Evolutionary conservation across 257 asterid genomes (phyloP).

Genomic region (Cordia subcordata): DNA sequence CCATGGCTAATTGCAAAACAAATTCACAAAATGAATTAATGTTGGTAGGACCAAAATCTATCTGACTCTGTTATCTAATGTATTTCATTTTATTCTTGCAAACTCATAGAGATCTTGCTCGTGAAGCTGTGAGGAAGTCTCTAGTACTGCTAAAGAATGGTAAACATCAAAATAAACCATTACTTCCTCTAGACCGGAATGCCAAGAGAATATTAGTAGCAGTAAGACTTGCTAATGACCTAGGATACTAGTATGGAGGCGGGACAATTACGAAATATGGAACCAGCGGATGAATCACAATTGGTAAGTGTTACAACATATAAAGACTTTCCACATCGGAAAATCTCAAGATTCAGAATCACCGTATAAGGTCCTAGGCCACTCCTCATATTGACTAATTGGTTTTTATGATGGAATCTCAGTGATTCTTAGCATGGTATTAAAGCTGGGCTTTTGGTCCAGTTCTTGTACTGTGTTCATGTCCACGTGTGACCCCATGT

Average conservation of each 20-base stretch:
- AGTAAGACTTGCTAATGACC: conserved; percentile 59
- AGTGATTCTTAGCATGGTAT: no score
- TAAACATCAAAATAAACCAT: conserved; percentile 43
- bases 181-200: conserved; percentile 55
- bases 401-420: no score
- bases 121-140: conserved; percentile 42
- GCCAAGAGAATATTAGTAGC: conserved; percentile 56
- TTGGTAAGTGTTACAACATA: conserved; percentile 40
- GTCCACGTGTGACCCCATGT: no score
- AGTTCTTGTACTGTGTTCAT: no score
- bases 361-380: no score
- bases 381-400: no score
- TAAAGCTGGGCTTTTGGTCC: no score
- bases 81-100: conserved; percentile 8
- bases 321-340: no score
- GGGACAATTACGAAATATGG: conserved; percentile 82
- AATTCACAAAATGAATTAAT: no score
- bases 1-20: no score
- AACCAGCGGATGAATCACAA: conserved; percentile 56
- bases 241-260: conserved; percentile 79
- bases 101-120: conserved; percentile 31
- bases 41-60: neutral
- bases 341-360: no score
- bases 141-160: conserved; percentile 72
- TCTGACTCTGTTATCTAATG: neutral